phyloP scores from a whole-genome alignment of 1,284 basidiomycete genomes.

The Boletus sp. region DNA sequence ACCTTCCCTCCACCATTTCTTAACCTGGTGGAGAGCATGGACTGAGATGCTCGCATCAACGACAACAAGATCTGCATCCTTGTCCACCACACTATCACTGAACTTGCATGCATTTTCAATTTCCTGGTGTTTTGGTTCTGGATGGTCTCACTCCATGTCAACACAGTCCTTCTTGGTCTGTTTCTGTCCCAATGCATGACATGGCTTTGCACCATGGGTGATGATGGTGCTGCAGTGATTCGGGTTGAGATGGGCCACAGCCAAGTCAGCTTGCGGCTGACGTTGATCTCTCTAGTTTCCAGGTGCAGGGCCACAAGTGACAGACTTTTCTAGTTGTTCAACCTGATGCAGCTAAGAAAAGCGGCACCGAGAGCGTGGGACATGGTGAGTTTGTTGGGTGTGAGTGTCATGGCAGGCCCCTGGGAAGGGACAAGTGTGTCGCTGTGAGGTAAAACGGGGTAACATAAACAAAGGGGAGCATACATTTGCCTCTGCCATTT shows the following conservation, averaged over 20 bases:
- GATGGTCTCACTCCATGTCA: slow-evolving; percentile 33
- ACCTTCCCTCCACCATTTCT: too few species aligned
- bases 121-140: slow-evolving; percentile 22
- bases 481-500: slow-evolving; percentile 26
- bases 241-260: slow-evolving; percentile 19
- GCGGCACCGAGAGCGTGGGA: slow-evolving; percentile 79
- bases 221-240: slow-evolving; percentile 35
- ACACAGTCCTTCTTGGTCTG: slow-evolving; percentile 29
- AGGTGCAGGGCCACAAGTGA: slow-evolving; percentile 49
- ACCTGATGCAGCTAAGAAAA: slow-evolving; percentile 78
- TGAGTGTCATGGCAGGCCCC: slow-evolving; percentile 22
- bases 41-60: slow-evolving; percentile 87
- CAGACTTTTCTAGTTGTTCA: slow-evolving; percentile 75
- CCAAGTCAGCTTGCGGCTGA: slow-evolving; percentile 25
- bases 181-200: slow-evolving; percentile 25
- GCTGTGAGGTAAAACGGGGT: background rate
- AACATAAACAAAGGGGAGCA: background rate
- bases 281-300: slow-evolving; percentile 62
- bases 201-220: slow-evolving; percentile 31
- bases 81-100: slow-evolving; percentile 38
- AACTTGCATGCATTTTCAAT: slow-evolving; percentile 34
- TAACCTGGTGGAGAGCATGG: slow-evolving; percentile 47
- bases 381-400: slow-evolving; percentile 65
- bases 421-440: background rate
- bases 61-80: slow-evolving; percentile 74